phyloP scores from a whole-genome alignment of 2,329 filamentous ascomycete genomes.

The Trichocomaceae sp. region DNA sequence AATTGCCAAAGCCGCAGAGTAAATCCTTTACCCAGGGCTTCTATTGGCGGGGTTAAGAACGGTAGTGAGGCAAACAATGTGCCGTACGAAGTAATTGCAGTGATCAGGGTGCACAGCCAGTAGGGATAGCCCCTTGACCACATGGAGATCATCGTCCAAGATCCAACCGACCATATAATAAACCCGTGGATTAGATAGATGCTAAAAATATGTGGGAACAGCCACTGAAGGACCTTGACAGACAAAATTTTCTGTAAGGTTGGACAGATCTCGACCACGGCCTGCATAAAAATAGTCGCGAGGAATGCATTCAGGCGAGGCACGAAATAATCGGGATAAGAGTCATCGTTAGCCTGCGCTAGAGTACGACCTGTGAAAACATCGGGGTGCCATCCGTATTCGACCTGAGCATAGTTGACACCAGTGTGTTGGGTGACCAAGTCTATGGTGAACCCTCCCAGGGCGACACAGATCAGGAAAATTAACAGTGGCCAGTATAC shows the following conservation, averaged over 20 bases:
- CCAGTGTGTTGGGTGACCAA: slow-evolving; percentile 31
- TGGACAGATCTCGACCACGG: slow-evolving; percentile 30
- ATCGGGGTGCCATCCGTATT: slow-evolving; percentile 42
- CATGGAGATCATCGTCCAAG: slow-evolving; percentile 19
- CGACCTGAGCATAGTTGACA: slow-evolving; percentile 35
- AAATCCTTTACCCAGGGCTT: slow-evolving; percentile 16
- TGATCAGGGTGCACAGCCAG: slow-evolving; percentile 19
- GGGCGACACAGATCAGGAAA: slow-evolving; percentile 25
- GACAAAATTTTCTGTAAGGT: slow-evolving; percentile 39
- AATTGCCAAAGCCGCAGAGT: slow-evolving; percentile 14
- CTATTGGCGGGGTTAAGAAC: slow-evolving; percentile 19
- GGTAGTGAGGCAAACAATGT: slow-evolving; percentile 16
- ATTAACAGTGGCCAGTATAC: slow-evolving; percentile 34
- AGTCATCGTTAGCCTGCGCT: slow-evolving; percentile 25
- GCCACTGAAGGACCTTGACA: slow-evolving; percentile 31
- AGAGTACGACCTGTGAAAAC: slow-evolving; percentile 32
- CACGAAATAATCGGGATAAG: slow-evolving; percentile 40
- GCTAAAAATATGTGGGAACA: slow-evolving; percentile 47
- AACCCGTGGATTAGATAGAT: slow-evolving; percentile 45
- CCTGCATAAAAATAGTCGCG: slow-evolving; percentile 31
- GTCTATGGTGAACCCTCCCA: slow-evolving; percentile 30
- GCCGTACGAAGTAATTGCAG: slow-evolving; percentile 18
- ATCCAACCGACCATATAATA: slow-evolving; percentile 26
- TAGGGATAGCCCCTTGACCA: slow-evolving; percentile 18
- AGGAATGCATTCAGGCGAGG: slow-evolving; percentile 41